Conservation (phyloP, 192 early-diverging fungal genomes). For the Pilobolus umbonatus region DNA sequence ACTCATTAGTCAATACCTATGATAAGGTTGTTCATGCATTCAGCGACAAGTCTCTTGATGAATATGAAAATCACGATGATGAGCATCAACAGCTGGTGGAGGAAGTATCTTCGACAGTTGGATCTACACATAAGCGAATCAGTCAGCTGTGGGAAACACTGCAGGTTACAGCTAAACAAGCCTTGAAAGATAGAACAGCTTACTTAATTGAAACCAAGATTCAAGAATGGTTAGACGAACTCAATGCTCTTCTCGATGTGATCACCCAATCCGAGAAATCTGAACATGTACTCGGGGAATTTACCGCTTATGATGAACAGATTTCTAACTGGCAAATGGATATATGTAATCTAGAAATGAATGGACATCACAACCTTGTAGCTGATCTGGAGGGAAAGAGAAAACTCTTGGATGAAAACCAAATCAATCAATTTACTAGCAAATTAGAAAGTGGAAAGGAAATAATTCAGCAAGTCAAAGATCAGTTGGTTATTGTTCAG, state of each 20-base stretch:
- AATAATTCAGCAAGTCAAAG: background rate
- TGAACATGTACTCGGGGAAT: background rate
- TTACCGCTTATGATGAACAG: constrained; percentile 4
- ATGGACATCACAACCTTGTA: background rate
- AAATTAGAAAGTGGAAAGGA: background rate
- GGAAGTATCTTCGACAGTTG: constrained; percentile 2
- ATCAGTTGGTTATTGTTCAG: background rate
- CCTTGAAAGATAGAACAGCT: background rate
- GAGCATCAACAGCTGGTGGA: constrained; percentile 5
- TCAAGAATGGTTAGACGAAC: background rate
- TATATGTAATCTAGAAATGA: constrained; percentile 6
- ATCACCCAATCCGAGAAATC: background rate
- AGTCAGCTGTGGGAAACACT: constrained; percentile 13
- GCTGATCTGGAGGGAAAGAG: background rate
- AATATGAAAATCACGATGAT: constrained; percentile 6
- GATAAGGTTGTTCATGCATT: constrained; percentile 15
- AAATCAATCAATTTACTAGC: background rate
- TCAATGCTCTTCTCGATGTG: background rate
- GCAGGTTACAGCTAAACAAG: background rate
- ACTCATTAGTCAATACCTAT: constrained; percentile 9
- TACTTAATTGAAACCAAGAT: constrained; percentile 5
- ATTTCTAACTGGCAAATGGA: constrained; percentile 3
- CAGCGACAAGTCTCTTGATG: constrained; percentile 8
- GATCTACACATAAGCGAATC: constrained; percentile 18
- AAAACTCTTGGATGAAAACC: background rate